Evolutionary conservation across 1,139 yeast species (phyloP).

Genomic region (Hyphopichia fennica): DNA sequence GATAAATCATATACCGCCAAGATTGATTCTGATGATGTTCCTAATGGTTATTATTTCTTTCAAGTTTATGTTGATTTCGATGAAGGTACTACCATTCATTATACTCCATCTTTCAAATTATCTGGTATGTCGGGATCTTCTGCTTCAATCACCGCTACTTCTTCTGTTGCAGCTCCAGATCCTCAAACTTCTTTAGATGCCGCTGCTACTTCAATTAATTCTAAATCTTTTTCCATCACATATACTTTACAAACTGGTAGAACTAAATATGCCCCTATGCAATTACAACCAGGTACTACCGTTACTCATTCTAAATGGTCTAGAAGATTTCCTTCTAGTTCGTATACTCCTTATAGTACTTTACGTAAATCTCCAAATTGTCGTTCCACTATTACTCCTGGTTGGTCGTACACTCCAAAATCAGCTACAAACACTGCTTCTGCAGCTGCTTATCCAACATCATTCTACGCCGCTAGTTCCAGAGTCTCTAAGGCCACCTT

Average conservation of each 20-base stretch:
- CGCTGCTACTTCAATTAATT: slow-evolving; percentile 26
- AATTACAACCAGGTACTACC: slow-evolving; percentile 71
- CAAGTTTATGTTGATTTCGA: slow-evolving; percentile 54
- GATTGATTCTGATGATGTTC: slow-evolving; percentile 45
- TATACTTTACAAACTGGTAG: slow-evolving; percentile 76
- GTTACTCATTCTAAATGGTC: slow-evolving; percentile 70
- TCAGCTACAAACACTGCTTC: slow-evolving; percentile 67
- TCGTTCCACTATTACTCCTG: slow-evolving; percentile 71
- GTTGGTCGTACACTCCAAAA: slow-evolving; percentile 74
- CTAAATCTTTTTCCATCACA: slow-evolving; percentile 46
- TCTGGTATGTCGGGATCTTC: slow-evolving; percentile 69
- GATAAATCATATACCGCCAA: slow-evolving; percentile 37
- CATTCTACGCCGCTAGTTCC: slow-evolving; percentile 40
- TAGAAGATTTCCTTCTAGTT: slow-evolving; percentile 61
- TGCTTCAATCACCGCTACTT: slow-evolving; percentile 18
- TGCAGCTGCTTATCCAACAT: slow-evolving; percentile 66
- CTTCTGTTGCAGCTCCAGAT: slow-evolving; percentile 29
- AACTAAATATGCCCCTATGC: slow-evolving; percentile 88
- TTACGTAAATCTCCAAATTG: slow-evolving; percentile 43
- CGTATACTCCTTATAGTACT: slow-evolving; percentile 58
- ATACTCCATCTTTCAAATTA: slow-evolving; percentile 65
- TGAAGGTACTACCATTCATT: slow-evolving; percentile 58
- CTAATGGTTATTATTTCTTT: slow-evolving; percentile 66
- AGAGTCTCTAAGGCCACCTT: slow-evolving; percentile 41
- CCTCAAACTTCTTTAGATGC: slow-evolving; percentile 26